A percentile compares a stretch with the other conserved stretches of the same genome.
Conservation (phyloP, 495 filamentous ascomycete genomes). For the Penicillium roqueforti region DNA sequence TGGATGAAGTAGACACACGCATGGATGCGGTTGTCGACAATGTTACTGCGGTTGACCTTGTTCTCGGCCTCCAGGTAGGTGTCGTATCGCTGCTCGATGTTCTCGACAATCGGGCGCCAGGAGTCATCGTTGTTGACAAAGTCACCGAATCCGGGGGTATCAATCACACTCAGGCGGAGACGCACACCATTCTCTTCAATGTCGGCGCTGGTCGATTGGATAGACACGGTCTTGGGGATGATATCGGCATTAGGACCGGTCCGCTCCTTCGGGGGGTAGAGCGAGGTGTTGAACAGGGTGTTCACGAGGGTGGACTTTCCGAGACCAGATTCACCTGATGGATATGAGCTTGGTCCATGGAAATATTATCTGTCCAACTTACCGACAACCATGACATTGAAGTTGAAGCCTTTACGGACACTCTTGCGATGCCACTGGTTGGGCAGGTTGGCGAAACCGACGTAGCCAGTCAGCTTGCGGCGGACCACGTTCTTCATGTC, state of each 20-base stretch:
- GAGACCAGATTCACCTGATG: slow-evolving; percentile 90
- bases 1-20: slow-evolving; percentile 99
- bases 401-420: slow-evolving; percentile 99
- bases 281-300: slow-evolving; percentile 98
- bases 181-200: slow-evolving; percentile 99
- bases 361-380: slow-evolving; percentile 33
- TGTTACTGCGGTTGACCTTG: slow-evolving; percentile 99
- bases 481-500: slow-evolving; percentile 98
- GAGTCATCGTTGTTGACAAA: slow-evolving; percentile 99
- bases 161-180: slow-evolving; percentile 92
- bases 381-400: slow-evolving; percentile 99
- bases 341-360: slow-evolving; percentile 2
- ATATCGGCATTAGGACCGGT: slow-evolving; percentile 95
- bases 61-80: slow-evolving; percentile 98
- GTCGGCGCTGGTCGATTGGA: slow-evolving; percentile 97
- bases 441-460: slow-evolving; percentile 96
- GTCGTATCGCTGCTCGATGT: slow-evolving; percentile 98
- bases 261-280: slow-evolving; percentile 97
- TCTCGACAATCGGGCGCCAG: slow-evolving; percentile 97
- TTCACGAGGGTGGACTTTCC: slow-evolving; percentile 99
- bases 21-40: slow-evolving; percentile 97
- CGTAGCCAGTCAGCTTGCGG: slow-evolving; percentile 95
- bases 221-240: slow-evolving; percentile 97
- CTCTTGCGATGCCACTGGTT: slow-evolving; percentile 99
- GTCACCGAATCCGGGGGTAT: slow-evolving; percentile 97